Conservation (phyloP, 164 flowering plant genomes). For the Echeveria elegans region DNA sequence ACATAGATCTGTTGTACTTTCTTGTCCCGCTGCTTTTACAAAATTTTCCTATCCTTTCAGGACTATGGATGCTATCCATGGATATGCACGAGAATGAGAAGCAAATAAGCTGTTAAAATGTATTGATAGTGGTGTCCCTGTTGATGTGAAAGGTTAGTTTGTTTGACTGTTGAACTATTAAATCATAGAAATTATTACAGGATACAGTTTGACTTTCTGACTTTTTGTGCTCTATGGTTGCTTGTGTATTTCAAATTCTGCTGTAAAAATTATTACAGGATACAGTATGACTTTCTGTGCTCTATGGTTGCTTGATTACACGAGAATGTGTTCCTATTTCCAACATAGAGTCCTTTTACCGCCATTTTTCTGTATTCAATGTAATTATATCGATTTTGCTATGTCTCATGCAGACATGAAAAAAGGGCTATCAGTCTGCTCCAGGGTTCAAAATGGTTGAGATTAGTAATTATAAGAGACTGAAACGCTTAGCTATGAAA, state of each 20-base stretch:
- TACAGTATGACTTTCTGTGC: background rate
- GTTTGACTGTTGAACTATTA: background rate
- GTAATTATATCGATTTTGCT: too few relatives aligned
- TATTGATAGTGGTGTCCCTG: conserved; percentile 62
- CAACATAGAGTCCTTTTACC: too few relatives aligned
- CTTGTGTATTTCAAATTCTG: background rate
- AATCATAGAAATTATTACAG: background rate
- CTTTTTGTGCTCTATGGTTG: background rate
- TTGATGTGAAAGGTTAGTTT: conserved; percentile 59
- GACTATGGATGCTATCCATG: conserved; percentile 80
- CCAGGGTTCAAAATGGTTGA: background rate
- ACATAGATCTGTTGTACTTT: background rate
- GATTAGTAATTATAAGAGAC: background rate
- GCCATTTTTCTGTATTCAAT: too few relatives aligned
- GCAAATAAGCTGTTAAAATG: conserved; percentile 48
- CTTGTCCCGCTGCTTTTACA: background rate
- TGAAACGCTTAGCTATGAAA: background rate
- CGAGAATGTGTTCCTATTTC: too few relatives aligned
- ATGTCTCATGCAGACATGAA: background rate
- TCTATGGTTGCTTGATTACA: background rate
- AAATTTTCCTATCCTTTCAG: conserved; percentile 26
- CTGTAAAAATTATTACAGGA: background rate
- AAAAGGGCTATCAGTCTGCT: background rate
- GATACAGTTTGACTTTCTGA: too few relatives aligned
- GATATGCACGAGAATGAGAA: conserved; percentile 92